Evolutionary conservation across 768 basidiomycete genomes (phyloP).

Genomic region (Suillus plorans): DNA sequence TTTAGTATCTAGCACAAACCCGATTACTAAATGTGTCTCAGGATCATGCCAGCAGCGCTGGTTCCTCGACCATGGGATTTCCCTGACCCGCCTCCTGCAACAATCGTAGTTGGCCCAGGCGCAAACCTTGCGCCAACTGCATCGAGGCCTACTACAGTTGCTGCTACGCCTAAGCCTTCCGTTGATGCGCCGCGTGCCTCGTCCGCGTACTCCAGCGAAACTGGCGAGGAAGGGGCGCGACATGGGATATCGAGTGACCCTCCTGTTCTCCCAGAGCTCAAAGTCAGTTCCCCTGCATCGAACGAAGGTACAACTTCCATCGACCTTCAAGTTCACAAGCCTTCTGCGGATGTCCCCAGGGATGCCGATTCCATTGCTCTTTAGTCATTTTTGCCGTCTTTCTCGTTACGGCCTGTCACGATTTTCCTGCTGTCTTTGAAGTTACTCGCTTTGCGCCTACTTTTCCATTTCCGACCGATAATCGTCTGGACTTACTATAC

Average conservation of each 20-base stretch:
- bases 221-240: constrained; percentile 25
- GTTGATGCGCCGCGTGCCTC: constrained; percentile 28
- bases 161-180: constrained; percentile 29
- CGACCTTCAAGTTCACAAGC: constrained; percentile 1
- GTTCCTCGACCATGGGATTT: constrained; percentile 84
- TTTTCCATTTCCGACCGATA: neutral
- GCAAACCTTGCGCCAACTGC: constrained; percentile 17
- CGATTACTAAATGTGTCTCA: constrained; percentile 21
- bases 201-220: constrained; percentile 30
- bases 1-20: neutral
- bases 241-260: constrained; percentile 27
- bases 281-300: constrained; percentile 34
- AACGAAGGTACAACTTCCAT: constrained; percentile 24
- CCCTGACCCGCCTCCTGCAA: constrained; percentile 39
- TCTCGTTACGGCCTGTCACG: neutral
- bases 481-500: neutral
- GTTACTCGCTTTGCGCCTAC: neutral
- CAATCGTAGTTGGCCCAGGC: constrained; percentile 10
- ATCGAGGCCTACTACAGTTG: constrained; percentile 23
- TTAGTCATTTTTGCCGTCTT: neutral
- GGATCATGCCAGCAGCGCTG: constrained; percentile 80
- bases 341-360: constrained; percentile 5
- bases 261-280: constrained; percentile 33
- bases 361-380: neutral
- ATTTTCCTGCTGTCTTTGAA: neutral